phyloP scores from a whole-genome alignment of 768 basidiomycete species.

The Imleria badia region DNA sequence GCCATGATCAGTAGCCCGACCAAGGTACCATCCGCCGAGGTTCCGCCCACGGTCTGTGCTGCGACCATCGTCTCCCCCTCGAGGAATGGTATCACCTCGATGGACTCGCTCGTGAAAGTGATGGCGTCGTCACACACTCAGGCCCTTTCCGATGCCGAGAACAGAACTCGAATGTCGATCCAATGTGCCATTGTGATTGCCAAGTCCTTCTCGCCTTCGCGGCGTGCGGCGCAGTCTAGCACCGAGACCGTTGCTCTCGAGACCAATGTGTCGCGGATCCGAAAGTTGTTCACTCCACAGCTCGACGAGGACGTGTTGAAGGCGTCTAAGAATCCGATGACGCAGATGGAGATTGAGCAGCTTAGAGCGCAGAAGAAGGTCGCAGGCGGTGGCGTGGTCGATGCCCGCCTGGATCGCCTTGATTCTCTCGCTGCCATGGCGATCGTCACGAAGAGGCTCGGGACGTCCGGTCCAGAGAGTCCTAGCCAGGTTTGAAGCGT shows the following conservation, averaged over 20 bases:
- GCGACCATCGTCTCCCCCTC: neutral
- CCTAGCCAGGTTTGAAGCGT: neutral
- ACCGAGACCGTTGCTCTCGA: neutral
- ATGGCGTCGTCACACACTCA: neutral
- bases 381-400: neutral
- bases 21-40: neutral
- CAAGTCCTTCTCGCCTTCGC: neutral
- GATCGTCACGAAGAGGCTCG: neutral
- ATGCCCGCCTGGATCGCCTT: neutral
- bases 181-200: neutral
- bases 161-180: neutral
- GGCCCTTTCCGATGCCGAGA: neutral
- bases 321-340: neutral
- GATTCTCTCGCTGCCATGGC: neutral
- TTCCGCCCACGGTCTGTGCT: neutral
- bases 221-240: neutral
- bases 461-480: neutral
- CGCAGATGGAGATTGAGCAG: constrained; percentile 10
- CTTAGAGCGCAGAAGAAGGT: constrained; percentile 2
- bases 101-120: neutral
- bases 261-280: neutral
- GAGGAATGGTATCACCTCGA: neutral
- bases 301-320: constrained; percentile 2
- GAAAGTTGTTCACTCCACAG: constrained; percentile 1
- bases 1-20: neutral